Percentiles rank a stretch among this genome's conserved stretches.
phyloP scores from a whole-genome alignment of 2,329 filamentous ascomycete species.

The Corniculantispora saksenae region DNA sequence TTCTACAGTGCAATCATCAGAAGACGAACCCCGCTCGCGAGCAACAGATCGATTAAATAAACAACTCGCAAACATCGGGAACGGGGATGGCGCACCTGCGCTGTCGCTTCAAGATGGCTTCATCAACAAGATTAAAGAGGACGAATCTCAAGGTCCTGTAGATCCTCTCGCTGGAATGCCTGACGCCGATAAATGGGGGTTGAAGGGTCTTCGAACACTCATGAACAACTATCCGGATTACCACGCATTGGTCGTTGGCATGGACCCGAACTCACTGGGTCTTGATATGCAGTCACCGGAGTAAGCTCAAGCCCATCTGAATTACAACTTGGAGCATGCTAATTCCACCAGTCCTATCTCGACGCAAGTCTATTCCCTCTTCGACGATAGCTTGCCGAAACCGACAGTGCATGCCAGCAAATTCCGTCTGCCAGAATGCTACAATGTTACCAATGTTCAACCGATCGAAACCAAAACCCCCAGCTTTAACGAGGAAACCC shows the following conservation, averaged over 20 bases:
- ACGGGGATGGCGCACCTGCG: neutral
- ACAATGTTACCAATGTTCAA: constrained; percentile 66
- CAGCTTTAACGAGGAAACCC: constrained; percentile 68
- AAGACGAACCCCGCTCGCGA: constrained; percentile 6
- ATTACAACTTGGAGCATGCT: neutral
- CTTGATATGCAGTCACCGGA: constrained; percentile 59
- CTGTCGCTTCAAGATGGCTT: constrained; percentile 8
- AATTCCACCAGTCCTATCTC: constrained; percentile 49
- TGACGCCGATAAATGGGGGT: constrained; percentile 64
- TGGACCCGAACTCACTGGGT: constrained; percentile 59
- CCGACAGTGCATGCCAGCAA: constrained; percentile 53
- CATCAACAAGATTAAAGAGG: constrained; percentile 38
- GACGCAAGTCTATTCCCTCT: constrained; percentile 61
- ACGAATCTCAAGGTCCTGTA: constrained; percentile 47
- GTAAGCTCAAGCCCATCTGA: constrained; percentile 43
- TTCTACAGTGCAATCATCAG: neutral
- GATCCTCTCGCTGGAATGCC: constrained; percentile 64
- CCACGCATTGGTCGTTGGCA: constrained; percentile 59
- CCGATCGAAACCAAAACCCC: constrained; percentile 65
- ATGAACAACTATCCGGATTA: constrained; percentile 67
- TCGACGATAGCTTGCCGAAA: constrained; percentile 60
- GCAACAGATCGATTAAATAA: constrained; percentile 9
- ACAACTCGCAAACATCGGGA: constrained; percentile 7
- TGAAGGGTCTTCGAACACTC: constrained; percentile 63
- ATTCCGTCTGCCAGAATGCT: constrained; percentile 64